A percentile compares a stretch with the other conserved stretches of the same genome.
phyloP scores from a whole-genome alignment of 2,329 filamentous ascomycete genomes.

The Plectosphaerella sp. region DNA sequence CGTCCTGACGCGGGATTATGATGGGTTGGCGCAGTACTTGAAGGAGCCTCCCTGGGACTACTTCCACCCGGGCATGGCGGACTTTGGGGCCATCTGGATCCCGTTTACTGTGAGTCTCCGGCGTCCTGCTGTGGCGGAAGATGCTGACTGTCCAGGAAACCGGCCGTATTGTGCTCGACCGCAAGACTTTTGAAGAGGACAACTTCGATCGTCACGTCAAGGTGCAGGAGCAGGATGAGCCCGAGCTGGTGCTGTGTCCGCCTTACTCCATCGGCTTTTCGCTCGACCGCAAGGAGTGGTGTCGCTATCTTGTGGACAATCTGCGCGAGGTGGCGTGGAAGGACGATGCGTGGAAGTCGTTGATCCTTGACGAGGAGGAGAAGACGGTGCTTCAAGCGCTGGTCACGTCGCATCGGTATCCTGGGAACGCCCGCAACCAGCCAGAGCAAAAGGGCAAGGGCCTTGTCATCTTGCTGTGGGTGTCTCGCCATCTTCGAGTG shows the following conservation, averaged over 20 bases:
- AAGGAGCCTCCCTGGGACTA: slow-evolving; percentile 16
- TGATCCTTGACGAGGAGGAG: neutral
- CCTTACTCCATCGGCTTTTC: neutral
- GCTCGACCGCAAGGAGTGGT: neutral
- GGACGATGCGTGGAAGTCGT: neutral
- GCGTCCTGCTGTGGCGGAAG: neutral
- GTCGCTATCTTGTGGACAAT: neutral
- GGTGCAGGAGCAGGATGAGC: neutral
- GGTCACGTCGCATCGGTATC: neutral
- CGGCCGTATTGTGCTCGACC: neutral
- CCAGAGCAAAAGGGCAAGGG: neutral
- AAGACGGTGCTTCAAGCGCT: neutral
- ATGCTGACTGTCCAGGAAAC: neutral
- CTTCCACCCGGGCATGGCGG: slow-evolving; percentile 9
- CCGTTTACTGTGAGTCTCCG: neutral
- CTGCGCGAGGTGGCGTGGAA: neutral
- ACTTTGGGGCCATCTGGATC: neutral
- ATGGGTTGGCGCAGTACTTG: slow-evolving; percentile 19
- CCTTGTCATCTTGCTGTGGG: neutral
- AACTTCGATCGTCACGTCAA: neutral
- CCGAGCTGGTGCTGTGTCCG: neutral
- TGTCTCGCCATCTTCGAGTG: no score
- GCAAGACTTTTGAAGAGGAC: slow-evolving; percentile 1
- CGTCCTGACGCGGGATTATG: slow-evolving; percentile 8
- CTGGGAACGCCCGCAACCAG: neutral